A percentile compares a stretch with the other conserved stretches of the same genome.
Evolutionary conservation across 352 stramenopile genomes (phyloP).

Genomic region (Peronospora farinosa): DNA sequence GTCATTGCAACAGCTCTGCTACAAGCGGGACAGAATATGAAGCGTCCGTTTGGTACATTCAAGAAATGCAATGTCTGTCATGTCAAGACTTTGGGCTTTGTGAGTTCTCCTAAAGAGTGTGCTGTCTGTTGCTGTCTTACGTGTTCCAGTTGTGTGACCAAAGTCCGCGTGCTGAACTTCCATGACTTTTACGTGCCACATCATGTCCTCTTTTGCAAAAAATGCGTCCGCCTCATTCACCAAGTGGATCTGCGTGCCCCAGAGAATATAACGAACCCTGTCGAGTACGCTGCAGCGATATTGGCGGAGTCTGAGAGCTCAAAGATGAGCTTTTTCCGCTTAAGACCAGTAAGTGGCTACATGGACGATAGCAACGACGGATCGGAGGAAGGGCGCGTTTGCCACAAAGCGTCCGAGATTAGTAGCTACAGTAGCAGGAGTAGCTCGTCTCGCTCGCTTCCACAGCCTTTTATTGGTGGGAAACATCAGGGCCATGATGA

Average conservation of each 20-base stretch:
- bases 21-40: slow-evolving; percentile 34
- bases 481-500: slow-evolving; percentile 6
- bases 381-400: slow-evolving; percentile 6
- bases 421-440: slow-evolving; percentile 31
- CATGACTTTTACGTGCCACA: slow-evolving; percentile 50
- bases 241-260: slow-evolving; percentile 56
- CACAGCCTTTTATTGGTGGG: slow-evolving; percentile 23
- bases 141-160: slow-evolving; percentile 55
- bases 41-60: slow-evolving; percentile 26
- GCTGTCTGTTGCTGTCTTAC: slow-evolving; percentile 57
- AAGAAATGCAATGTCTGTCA: slow-evolving; percentile 59
- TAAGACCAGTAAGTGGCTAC: slow-evolving; percentile 20
- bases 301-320: slow-evolving; percentile 24
- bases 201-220: slow-evolving; percentile 60
- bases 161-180: slow-evolving; percentile 55
- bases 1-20: slow-evolving; percentile 55
- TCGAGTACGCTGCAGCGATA: slow-evolving; percentile 33
- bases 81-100: slow-evolving; percentile 46
- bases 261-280: slow-evolving; percentile 35
- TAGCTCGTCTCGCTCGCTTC: slow-evolving; percentile 15
- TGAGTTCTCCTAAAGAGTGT: slow-evolving; percentile 56
- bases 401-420: slow-evolving; percentile 9
- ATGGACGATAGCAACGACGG: slow-evolving; percentile 31
- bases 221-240: slow-evolving; percentile 55
- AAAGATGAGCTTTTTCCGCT: slow-evolving; percentile 16